Conservation (phyloP, 2,329 filamentous ascomycete genomes). For the Decorospora gaudefroyi region DNA sequence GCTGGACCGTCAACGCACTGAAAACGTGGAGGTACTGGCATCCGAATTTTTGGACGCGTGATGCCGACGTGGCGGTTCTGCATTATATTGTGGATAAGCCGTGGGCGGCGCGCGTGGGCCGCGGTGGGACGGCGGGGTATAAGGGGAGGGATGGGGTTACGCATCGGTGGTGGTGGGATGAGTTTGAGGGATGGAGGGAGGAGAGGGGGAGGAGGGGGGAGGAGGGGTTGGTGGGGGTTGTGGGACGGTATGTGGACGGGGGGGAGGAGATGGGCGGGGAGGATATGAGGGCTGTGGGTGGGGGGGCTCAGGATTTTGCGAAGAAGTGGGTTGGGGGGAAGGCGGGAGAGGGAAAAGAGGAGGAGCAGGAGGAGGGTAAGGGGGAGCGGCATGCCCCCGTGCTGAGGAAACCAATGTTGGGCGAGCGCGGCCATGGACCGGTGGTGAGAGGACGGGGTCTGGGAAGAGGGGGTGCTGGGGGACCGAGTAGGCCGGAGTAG, state of each 20-base stretch:
- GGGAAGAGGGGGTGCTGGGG: no score
- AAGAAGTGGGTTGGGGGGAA: slow-evolving; percentile 29
- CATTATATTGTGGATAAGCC: slow-evolving; percentile 63
- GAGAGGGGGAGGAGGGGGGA: slow-evolving; percentile 31
- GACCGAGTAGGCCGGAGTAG: no score
- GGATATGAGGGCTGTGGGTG: slow-evolving; percentile 40
- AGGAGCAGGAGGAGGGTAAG: neutral
- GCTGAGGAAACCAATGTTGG: slow-evolving; percentile 26
- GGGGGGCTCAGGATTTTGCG: slow-evolving; percentile 40
- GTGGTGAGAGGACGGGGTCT: slow-evolving; percentile 32
- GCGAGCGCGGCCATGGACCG: slow-evolving; percentile 38
- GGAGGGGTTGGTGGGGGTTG: slow-evolving; percentile 22
- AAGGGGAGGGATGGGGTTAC: slow-evolving; percentile 57
- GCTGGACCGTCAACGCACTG: slow-evolving; percentile 59
- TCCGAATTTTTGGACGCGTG: slow-evolving; percentile 53
- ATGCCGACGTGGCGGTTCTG: slow-evolving; percentile 54
- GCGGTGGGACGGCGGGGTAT: slow-evolving; percentile 54
- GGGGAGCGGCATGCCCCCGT: slow-evolving; percentile 18
- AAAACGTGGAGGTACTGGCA: slow-evolving; percentile 62
- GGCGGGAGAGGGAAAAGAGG: neutral
- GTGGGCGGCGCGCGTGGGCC: slow-evolving; percentile 53
- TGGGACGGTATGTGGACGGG: slow-evolving; percentile 32
- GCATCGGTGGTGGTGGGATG: slow-evolving; percentile 59
- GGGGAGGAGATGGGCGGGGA: slow-evolving; percentile 27
- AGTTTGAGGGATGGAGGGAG: slow-evolving; percentile 50